Evolutionary conservation across 139 green algal species (phyloP).

Genomic region (Asterochloris sp.): DNA sequence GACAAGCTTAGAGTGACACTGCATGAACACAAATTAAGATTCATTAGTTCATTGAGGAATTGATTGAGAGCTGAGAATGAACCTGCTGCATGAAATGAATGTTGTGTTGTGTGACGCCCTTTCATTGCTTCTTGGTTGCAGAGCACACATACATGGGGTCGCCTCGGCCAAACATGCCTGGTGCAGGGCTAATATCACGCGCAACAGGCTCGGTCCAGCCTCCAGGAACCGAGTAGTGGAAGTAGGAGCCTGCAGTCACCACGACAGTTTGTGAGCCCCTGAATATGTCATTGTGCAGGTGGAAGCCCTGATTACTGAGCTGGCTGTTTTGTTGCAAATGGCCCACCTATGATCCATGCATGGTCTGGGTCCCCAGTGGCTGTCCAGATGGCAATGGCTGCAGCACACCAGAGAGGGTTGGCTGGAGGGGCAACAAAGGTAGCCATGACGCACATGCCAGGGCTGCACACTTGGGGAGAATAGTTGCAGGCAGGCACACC

Average conservation of each 20-base stretch:
- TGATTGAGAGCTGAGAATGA: not conserved
- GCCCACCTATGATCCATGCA: constrained; percentile 70
- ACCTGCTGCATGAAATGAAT: not conserved
- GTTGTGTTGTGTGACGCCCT: not conserved
- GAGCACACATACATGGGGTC: constrained; percentile 78
- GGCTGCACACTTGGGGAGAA: not conserved
- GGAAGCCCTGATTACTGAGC: not conserved
- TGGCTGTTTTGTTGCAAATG: too few relatives aligned
- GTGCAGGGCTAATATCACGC: constrained; percentile 69
- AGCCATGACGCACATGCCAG: not conserved
- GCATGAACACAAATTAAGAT: too few relatives aligned
- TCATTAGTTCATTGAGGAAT: too few relatives aligned
- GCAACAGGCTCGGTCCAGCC: constrained; percentile 61
- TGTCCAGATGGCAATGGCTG: constrained; percentile 59
- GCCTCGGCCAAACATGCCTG: constrained; percentile 27
- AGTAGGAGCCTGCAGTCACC: constrained; percentile 52
- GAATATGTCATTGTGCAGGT: not conserved
- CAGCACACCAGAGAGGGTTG: not conserved
- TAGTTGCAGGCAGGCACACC: not conserved
- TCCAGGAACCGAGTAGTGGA: constrained; percentile 78
- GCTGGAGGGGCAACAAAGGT: not conserved
- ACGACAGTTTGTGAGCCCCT: too few relatives aligned
- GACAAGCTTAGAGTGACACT: not conserved
- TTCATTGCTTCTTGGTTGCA: constrained; percentile 26
- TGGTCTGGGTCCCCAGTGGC: constrained; percentile 55